Evolutionary conservation across 2,329 filamentous ascomycete species (phyloP).

Genomic region (Paracamarosporium sp.): DNA sequence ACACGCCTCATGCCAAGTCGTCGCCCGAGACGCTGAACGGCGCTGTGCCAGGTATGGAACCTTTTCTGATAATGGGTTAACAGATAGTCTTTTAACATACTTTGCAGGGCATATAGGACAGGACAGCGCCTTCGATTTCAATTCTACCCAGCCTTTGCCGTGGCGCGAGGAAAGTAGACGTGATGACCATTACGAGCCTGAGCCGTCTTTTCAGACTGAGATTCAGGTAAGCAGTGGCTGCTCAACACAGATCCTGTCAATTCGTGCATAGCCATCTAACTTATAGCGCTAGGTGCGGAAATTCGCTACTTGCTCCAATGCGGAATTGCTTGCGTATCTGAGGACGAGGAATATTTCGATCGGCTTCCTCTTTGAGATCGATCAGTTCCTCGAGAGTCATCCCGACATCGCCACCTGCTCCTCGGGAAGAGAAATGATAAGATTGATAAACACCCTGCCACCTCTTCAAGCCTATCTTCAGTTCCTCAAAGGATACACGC

Average conservation of each 20-base stretch:
- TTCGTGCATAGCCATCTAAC: not conserved
- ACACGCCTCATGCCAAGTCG: not conserved
- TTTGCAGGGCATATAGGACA: too few relatives aligned
- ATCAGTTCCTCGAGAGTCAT: constrained; percentile 26
- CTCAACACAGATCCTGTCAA: too few relatives aligned
- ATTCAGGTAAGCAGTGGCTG: constrained; percentile 12
- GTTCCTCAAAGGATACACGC: constrained; percentile 36
- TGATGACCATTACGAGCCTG: not conserved
- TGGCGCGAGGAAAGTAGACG: constrained; percentile 6
- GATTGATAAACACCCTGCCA: constrained; percentile 16
- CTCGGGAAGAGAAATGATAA: constrained; percentile 16
- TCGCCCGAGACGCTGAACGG: not conserved
- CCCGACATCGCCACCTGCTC: constrained; percentile 24
- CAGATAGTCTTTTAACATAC: too few relatives aligned
- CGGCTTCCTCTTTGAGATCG: constrained; percentile 33
- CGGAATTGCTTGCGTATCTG: constrained; percentile 24
- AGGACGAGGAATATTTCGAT: constrained; percentile 19
- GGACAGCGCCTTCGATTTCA: constrained; percentile 23
- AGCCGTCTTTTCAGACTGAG: not conserved
- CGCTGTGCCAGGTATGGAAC: not conserved
- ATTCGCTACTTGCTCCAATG: constrained; percentile 21
- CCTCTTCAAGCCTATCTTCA: constrained; percentile 31
- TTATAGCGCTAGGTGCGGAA: constrained; percentile 13
- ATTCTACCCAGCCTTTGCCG: constrained; percentile 17
- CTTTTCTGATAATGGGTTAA: too few relatives aligned